Percentiles rank a stretch among this genome's conserved stretches.
Conservation (phyloP, 2,329 filamentous ascomycete genomes). For the Clarireedia paspali region DNA sequence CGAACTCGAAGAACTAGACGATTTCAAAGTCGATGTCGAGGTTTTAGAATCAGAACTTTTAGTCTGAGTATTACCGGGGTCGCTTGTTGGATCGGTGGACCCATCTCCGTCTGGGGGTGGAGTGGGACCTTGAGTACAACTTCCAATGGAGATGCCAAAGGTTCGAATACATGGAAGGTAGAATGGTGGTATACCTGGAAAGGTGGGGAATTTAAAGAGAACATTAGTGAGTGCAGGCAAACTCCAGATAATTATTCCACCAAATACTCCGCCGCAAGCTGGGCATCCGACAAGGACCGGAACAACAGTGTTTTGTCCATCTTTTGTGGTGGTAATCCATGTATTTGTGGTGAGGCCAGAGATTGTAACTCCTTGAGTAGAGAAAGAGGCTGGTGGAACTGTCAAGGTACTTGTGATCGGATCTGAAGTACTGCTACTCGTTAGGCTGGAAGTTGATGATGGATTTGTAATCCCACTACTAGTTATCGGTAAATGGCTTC, state of each 20-base stretch:
- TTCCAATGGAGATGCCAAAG: background rate
- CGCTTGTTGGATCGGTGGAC: background rate
- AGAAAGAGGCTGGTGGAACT: background rate
- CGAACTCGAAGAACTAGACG: background rate
- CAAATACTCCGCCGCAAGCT: background rate
- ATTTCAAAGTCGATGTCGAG: background rate
- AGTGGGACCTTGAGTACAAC: background rate
- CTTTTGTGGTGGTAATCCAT: background rate
- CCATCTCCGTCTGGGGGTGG: background rate
- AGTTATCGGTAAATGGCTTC: background rate
- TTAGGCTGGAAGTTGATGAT: background rate
- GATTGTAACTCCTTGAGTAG: background rate
- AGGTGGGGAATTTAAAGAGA: background rate
- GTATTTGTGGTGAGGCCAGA: background rate
- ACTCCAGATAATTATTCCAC: background rate
- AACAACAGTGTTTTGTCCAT: background rate
- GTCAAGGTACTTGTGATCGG: background rate
- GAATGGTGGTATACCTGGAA: background rate
- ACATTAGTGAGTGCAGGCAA: background rate
- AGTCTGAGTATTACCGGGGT: background rate
- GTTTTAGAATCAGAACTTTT: background rate
- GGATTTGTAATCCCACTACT: background rate
- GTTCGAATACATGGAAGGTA: background rate
- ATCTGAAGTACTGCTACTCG: background rate
- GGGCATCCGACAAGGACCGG: background rate